phyloP scores from a whole-genome alignment of 176 grass and related monocot species.

The Oropetium thomaeum region DNA sequence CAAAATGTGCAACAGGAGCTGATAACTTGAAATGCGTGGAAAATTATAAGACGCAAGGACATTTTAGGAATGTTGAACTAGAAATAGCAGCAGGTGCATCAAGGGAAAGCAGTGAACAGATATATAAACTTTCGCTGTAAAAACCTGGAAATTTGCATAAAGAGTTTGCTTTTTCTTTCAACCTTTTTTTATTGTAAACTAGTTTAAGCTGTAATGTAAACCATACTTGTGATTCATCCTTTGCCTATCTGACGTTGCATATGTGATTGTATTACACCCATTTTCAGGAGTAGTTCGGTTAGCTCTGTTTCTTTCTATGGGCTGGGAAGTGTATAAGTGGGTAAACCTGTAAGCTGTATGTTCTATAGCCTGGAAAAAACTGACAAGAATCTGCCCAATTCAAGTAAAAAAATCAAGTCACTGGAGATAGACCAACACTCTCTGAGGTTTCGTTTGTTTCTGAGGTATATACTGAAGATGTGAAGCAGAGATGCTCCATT shows the following conservation, averaged over 20 bases:
- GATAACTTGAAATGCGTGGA: background rate
- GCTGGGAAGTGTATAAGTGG: background rate
- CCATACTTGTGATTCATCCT: background rate
- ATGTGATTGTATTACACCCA: background rate
- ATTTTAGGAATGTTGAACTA: conserved; percentile 7
- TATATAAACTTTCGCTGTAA: background rate
- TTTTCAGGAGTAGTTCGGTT: background rate
- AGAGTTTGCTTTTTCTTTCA: background rate
- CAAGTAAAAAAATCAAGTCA: background rate
- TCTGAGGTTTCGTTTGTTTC: background rate
- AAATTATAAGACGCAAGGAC: background rate
- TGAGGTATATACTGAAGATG: background rate
- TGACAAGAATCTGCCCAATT: background rate
- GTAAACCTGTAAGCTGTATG: background rate
- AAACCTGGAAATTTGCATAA: background rate
- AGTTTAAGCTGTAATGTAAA: background rate
- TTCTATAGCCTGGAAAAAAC: background rate
- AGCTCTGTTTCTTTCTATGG: background rate
- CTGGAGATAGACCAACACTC: background rate
- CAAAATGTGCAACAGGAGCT: background rate
- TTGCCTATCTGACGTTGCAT: background rate
- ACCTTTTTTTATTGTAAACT: background rate
- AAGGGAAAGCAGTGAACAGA: background rate
- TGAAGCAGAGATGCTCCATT: background rate
- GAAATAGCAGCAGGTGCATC: background rate